phyloP scores from a whole-genome alignment of 257 asterid species.

The Solanum neorickii region DNA sequence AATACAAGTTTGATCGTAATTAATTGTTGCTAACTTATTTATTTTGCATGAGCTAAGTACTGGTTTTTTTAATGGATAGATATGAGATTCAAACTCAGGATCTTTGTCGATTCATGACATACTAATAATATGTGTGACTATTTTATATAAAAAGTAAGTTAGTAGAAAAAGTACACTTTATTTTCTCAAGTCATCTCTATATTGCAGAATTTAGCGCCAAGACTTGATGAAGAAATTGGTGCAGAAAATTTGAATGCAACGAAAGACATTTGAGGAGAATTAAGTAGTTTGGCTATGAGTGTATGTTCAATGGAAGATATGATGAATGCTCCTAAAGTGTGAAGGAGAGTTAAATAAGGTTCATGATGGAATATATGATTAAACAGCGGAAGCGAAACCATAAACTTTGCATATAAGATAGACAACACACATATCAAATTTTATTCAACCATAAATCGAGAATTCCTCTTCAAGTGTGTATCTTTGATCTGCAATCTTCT shows the following conservation, averaged over 20 bases:
- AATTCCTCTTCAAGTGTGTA: not conserved
- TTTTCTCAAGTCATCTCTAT: not conserved
- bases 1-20: not conserved
- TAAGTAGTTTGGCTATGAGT: not conserved
- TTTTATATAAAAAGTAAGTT: not conserved
- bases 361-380: not conserved
- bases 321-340: not conserved
- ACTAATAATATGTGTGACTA: not conserved
- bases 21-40: conserved; percentile 4
- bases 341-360: not conserved
- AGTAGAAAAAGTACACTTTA: not conserved
- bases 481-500: not conserved
- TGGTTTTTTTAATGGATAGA: not conserved
- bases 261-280: not conserved
- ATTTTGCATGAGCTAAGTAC: conserved; percentile 1
- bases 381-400: not conserved
- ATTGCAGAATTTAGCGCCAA: not conserved
- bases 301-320: not conserved
- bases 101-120: not conserved
- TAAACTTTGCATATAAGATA: not conserved
- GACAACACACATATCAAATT: not conserved
- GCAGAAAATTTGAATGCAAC: not conserved
- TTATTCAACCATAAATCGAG: not conserved
- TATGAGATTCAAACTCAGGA: not conserved
- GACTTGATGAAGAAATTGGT: not conserved